Conservation (phyloP, 345 rosid genomes). For the Kandelia obovata region DNA sequence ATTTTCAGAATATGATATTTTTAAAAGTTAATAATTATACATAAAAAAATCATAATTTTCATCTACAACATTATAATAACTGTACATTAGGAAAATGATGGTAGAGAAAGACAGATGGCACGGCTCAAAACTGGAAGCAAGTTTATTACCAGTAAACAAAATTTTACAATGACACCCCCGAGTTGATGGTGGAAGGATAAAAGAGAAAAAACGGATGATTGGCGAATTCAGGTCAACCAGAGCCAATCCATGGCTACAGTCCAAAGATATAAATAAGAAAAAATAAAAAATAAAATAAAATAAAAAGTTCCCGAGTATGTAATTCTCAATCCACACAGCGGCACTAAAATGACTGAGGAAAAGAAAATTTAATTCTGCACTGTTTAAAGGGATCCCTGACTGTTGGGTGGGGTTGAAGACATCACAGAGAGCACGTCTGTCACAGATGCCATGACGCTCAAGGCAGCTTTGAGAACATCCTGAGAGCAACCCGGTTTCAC, state of each 20-base stretch:
- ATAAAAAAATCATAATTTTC: too few relatives aligned
- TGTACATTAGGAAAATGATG: too few relatives aligned
- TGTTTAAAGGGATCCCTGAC: conserved; percentile 26
- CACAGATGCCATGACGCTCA: conserved; percentile 90
- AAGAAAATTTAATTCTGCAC: neutral
- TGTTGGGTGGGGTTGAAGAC: conserved; percentile 51
- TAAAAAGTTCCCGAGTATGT: neutral
- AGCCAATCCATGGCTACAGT: conserved; percentile 20
- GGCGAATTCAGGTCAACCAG: neutral
- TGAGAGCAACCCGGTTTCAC: conserved; percentile 98
- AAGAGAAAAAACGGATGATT: neutral
- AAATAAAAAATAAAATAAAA: neutral
- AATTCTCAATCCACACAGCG: conserved; percentile 3
- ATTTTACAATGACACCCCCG: too few relatives aligned
- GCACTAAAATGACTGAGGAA: neutral
- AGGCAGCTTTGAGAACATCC: conserved; percentile 91
- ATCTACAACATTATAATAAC: too few relatives aligned
- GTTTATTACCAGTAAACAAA: too few relatives aligned
- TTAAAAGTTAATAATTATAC: too few relatives aligned
- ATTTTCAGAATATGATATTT: too few relatives aligned
- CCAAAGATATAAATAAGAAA: conserved; percentile 10
- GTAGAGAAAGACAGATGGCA: too few relatives aligned
- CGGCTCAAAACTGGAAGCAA: too few relatives aligned
- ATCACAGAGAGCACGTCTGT: conserved; percentile 79
- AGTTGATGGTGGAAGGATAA: too few relatives aligned